Percentiles rank a stretch among this genome's conserved stretches.
phyloP scores from a whole-genome alignment of 306 rosid genomes.

The Corylus americana region DNA sequence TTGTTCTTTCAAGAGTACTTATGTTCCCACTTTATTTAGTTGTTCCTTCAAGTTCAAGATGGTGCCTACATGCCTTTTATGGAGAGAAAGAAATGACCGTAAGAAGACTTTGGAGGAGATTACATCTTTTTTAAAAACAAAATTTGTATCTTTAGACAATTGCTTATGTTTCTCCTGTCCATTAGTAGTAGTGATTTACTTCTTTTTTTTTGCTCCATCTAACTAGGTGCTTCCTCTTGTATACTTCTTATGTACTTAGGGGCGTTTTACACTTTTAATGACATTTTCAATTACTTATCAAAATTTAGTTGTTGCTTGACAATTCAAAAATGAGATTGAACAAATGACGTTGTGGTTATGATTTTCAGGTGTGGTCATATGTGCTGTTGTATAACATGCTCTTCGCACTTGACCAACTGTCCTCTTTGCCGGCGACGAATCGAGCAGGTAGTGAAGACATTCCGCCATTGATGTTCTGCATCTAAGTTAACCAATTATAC shows the following conservation, averaged over 20 bases:
- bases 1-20: neutral
- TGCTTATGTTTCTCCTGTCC: no score
- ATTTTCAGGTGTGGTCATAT: conserved; percentile 93
- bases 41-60: neutral
- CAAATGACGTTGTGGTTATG: conserved; percentile 25
- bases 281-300: no score
- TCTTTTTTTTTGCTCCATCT: no score
- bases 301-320: neutral
- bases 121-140: no score
- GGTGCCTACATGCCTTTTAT: no score
- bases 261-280: no score
- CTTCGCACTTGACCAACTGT: conserved; percentile 79
- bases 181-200: no score
- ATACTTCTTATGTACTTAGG: no score
- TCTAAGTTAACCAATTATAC: conserved; percentile 8
- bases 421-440: conserved; percentile 91
- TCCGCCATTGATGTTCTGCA: conserved; percentile 66
- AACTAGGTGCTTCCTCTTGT: no score
- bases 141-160: no score
- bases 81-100: no score
- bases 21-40: neutral
- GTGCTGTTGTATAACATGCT: conserved; percentile 92
- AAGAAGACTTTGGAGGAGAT: no score
- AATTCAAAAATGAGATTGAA: neutral
- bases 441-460: conserved; percentile 87